Base-by-base conservation (phyloP, 2,329 filamentous ascomycete genomes). In the Colletotrichum karsti region DNA sequence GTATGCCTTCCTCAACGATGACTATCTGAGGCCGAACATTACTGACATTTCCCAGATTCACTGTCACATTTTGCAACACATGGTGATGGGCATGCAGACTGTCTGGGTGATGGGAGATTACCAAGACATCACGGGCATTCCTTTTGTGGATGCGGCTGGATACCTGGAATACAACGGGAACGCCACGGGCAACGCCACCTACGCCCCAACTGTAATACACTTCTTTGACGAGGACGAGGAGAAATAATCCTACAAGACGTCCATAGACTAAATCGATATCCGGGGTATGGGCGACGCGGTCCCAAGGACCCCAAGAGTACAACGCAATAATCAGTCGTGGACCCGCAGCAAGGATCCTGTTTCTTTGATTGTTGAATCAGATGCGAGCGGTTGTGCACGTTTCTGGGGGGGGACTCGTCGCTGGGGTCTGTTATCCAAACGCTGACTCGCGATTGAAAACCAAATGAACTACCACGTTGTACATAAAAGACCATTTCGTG, bases 1-100 rank as follows among this genome's bases (percentile, higher is more conserved):
- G 65, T 55, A 30, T 48, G 65, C 28, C 7, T 13, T 35, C 7
- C 13, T n/a, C 4, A 28, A n/a, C n/a, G 15, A 20, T 4, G n/a
- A n/a, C n/a, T n/a, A n/a, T n/a, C n/a, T n/a, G n/a, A n/a, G n/a
- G n/a, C n/a, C n/a, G n/a, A n/a, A n/a, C n/a, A n/a, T 20, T 15
- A 35, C 39, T 68, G n/a, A 64, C 22, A 7, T 9, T 3, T 42
- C 12, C 42, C 13, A 68, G 65, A 79, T 90, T 69, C 88, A 90
- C 74, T 90, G 88, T 69, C 88, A 90, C 73, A 83, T 86, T 15
- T 70, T 87, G 55, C 83, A 85, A 60, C 88, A 90, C 73, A 87
- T 88, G 82, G 77, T 87, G 18, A 89, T 89, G 86, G 85, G 84
- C 72, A 77, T 78, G 82, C 59, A 71, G 35, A 74, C 62, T 12